Conservation (phyloP, 1,139 yeast genomes). For the Hansenula sp. region DNA sequence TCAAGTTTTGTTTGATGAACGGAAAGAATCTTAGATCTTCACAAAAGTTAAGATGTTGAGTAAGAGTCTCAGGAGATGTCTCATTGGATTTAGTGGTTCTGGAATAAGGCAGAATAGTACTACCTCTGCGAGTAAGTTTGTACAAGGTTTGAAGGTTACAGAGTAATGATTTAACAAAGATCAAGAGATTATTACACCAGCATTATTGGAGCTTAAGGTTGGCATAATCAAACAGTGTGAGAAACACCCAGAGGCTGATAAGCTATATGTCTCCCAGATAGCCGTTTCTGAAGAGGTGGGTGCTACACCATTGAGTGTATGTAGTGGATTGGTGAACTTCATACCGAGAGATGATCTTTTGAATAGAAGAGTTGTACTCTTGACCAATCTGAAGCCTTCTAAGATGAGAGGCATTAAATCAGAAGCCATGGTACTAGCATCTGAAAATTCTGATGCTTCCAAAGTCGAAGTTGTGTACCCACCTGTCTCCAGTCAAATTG, state of each 20-base stretch:
- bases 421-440: constrained; percentile 59
- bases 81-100: too few species aligned
- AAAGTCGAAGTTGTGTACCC: constrained; percentile 37
- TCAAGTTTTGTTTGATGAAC: background rate
- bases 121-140: too few species aligned
- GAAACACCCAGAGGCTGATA: constrained; percentile 50
- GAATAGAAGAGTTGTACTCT: constrained; percentile 45
- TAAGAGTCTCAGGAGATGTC: too few species aligned
- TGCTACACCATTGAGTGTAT: constrained; percentile 36
- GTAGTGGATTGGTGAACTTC: constrained; percentile 55
- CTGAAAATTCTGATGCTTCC: constrained; percentile 25
- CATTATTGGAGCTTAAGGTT: constrained; percentile 33
- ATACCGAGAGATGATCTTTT: constrained; percentile 45
- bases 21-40: background rate
- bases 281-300: constrained; percentile 10
- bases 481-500: constrained; percentile 27
- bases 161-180: background rate
- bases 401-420: constrained; percentile 61
- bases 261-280: constrained; percentile 48
- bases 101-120: too few species aligned
- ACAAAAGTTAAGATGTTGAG: too few species aligned
- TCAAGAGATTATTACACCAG: constrained; percentile 8
- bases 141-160: too few species aligned
- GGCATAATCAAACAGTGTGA: constrained; percentile 42
- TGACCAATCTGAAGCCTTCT: constrained; percentile 62